These are phyloP conservation scores for Phytophthora podocarpi DNA, from an alignment of 352 stramenopile species.

Conservation along the genomic window DNA sequence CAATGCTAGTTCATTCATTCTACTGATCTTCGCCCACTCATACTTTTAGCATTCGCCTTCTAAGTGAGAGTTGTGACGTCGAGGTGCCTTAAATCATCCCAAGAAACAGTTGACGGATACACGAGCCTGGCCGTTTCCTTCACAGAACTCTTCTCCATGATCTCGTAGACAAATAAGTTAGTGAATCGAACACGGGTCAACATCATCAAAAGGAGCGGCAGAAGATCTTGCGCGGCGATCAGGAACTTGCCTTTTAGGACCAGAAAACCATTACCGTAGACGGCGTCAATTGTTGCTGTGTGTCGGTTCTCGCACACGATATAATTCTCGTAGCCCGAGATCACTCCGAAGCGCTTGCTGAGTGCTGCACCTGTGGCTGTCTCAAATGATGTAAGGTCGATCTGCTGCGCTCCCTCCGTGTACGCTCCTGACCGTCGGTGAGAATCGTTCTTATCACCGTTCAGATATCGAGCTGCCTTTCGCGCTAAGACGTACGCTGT, in stretches of 20 bases:
- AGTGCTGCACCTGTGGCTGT: conserved; percentile 22
- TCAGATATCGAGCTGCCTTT: conserved; percentile 9
- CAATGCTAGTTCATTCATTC: no score
- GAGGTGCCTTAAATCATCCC: conserved; percentile 22
- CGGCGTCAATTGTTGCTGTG: conserved; percentile 33
- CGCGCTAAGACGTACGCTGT: conserved; percentile 11
- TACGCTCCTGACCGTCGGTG: neutral
- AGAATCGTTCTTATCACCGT: neutral
- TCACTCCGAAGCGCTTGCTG: conserved; percentile 22
- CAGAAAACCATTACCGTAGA: conserved; percentile 42
- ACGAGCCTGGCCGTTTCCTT: conserved; percentile 24
- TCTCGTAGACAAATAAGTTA: conserved; percentile 34
- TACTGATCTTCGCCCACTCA: no score
- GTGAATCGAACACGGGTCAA: conserved; percentile 25
- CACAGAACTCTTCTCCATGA: conserved; percentile 16
- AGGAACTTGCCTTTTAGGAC: conserved; percentile 38
- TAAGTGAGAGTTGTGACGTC: conserved; percentile 26
- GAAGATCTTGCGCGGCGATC: conserved; percentile 35
- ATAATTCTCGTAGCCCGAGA: conserved; percentile 29
- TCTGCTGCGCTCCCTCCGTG: neutral
- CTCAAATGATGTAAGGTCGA: conserved; percentile 21
- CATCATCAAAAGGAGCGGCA: conserved; percentile 39
- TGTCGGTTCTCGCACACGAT: conserved; percentile 16
- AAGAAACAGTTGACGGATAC: conserved; percentile 32
- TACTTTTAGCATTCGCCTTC: no score